Evolutionary conservation across 352 stramenopile genomes (phyloP).

Genomic region (Plasmopara viticola): DNA sequence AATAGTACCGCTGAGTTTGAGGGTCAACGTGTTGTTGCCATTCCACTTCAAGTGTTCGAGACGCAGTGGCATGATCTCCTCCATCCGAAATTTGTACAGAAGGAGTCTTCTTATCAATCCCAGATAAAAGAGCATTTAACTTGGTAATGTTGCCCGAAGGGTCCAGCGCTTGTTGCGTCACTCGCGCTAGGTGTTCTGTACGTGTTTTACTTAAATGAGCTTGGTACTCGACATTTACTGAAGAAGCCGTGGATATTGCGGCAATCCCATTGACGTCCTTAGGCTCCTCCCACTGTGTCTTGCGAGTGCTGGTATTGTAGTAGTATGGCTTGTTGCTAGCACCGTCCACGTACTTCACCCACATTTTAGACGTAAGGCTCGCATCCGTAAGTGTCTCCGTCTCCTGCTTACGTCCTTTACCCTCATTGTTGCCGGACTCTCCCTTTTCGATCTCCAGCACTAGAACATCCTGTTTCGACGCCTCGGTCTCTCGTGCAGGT

Average conservation of each 20-base stretch:
- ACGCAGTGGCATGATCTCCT: slow-evolving; percentile 2
- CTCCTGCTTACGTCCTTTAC: not conserved
- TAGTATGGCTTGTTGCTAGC: slow-evolving; percentile 70
- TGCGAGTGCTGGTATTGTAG: slow-evolving; percentile 49
- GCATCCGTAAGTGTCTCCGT: not conserved
- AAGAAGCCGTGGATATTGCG: slow-evolving; percentile 8
- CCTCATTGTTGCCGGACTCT: not conserved
- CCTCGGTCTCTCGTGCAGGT: slow-evolving; percentile 2
- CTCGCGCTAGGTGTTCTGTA: slow-evolving; percentile 41
- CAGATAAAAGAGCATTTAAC: slow-evolving; percentile 65
- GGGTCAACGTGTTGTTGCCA: slow-evolving; percentile 86
- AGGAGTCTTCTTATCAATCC: slow-evolving; percentile 33
- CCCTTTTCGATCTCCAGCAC: slow-evolving; percentile 6
- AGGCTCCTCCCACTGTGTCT: slow-evolving; percentile 69
- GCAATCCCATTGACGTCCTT: slow-evolving; percentile 36
- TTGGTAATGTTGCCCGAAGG: slow-evolving; percentile 61
- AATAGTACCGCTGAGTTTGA: slow-evolving; percentile 77
- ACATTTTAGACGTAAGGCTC: slow-evolving; percentile 19
- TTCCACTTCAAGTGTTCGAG: slow-evolving; percentile 30
- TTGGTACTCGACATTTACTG: slow-evolving; percentile 51
- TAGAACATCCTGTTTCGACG: slow-evolving; percentile 16
- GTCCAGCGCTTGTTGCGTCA: slow-evolving; percentile 61
- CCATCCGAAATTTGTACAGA: not conserved
- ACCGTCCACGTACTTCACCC: slow-evolving; percentile 70
- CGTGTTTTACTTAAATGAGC: slow-evolving; percentile 51